Conservation (phyloP, 352 stramenopile genomes). For the Pythium monospermum region DNA sequence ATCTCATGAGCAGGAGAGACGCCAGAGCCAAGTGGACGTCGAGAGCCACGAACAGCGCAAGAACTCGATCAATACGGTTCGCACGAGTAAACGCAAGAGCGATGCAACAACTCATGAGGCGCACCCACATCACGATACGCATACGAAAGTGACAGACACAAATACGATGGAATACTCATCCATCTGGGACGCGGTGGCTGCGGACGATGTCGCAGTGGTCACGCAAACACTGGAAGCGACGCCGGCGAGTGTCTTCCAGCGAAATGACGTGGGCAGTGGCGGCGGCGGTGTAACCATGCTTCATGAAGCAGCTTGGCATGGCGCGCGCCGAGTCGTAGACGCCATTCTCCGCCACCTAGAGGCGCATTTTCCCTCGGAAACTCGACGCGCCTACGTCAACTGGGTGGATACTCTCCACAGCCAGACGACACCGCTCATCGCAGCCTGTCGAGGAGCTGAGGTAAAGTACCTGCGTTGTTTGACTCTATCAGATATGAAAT, state of each 20-base stretch:
- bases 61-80: not conserved
- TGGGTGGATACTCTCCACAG: constrained; percentile 46
- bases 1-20: too few relatives aligned
- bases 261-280: constrained; percentile 10
- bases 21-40: too few relatives aligned
- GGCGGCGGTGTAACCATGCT: constrained; percentile 39
- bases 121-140: too few relatives aligned
- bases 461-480: constrained; percentile 10
- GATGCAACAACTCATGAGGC: too few relatives aligned
- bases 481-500: not conserved
- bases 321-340: constrained; percentile 28
- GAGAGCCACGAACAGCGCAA: too few relatives aligned
- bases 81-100: too few relatives aligned
- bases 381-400: constrained; percentile 29
- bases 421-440: constrained; percentile 52
- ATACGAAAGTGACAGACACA: constrained; percentile 3
- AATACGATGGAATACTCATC: too few relatives aligned
- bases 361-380: constrained; percentile 26
- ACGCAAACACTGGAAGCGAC: constrained; percentile 29
- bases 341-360: constrained; percentile 36
- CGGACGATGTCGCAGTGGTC: constrained; percentile 20
- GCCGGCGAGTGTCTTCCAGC: constrained; percentile 25
- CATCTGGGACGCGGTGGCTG: constrained; percentile 43
- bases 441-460: constrained; percentile 39
- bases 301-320: constrained; percentile 44